Percentiles rank a stretch among this genome's conserved stretches.
These are phyloP conservation scores for Nicotiana noctiflora DNA, from an alignment of 257 asterid genomes.

Conservation along the genomic window DNA sequence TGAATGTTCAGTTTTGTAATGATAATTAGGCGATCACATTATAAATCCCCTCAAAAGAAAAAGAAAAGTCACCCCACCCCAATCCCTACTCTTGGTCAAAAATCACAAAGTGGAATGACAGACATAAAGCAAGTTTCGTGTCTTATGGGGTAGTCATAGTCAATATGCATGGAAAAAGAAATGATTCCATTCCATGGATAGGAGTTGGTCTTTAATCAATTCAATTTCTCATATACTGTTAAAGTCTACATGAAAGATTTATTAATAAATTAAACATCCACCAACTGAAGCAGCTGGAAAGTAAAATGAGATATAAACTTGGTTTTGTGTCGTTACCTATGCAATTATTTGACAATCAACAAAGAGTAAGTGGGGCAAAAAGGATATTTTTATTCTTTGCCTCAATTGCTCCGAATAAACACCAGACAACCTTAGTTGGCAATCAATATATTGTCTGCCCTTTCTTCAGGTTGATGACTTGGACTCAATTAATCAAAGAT, in stretches of 20 bases:
- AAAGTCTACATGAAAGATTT: neutral
- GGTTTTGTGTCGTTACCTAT: neutral
- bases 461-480: neutral
- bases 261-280: neutral
- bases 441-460: neutral
- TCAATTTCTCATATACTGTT: neutral
- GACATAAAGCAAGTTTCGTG: neutral
- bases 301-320: neutral
- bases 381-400: neutral
- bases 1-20: too few species aligned
- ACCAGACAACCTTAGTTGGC: neutral
- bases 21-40: neutral
- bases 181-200: neutral
- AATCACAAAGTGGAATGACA: neutral
- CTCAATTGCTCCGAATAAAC: neutral
- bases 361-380: neutral
- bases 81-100: neutral
- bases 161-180: neutral
- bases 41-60: neutral
- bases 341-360: slow-evolving; percentile 2
- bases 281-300: neutral
- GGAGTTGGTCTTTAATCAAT: neutral
- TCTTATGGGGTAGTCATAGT: neutral
- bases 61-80: neutral
- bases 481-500: neutral